phyloP scores from a whole-genome alignment of 139 green algal genomes.

The Chlamydomonas sp. region DNA sequence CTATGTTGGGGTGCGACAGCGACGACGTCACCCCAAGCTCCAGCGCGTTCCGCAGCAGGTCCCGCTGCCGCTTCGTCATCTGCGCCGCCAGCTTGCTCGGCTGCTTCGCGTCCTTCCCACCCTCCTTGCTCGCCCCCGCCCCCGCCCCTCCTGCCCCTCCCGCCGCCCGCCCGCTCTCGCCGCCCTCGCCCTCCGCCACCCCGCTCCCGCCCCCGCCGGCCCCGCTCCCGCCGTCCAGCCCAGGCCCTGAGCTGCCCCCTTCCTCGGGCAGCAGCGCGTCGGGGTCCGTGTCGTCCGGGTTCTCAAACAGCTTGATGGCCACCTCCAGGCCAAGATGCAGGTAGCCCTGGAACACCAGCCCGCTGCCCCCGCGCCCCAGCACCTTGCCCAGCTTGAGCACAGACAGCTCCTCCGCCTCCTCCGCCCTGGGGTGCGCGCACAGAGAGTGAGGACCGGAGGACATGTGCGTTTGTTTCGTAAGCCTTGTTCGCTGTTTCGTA shows the following conservation, averaged over 20 bases:
- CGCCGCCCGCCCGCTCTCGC: no score
- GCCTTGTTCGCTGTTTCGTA: no score
- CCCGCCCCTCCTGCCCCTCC: neutral
- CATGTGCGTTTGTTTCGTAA: no score
- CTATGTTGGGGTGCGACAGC: slow-evolving; percentile 49
- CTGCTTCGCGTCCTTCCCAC: neutral
- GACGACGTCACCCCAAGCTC: slow-evolving; percentile 42
- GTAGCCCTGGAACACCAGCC: slow-evolving; percentile 37
- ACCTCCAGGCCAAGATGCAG: slow-evolving; percentile 39
- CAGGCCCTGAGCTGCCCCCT: no score
- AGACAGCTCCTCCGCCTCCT: slow-evolving; percentile 30
- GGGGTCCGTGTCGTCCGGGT: slow-evolving; percentile 32
- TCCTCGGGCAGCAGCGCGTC: neutral
- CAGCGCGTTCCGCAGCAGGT: slow-evolving; percentile 47
- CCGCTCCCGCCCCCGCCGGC: neutral
- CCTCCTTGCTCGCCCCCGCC: neutral
- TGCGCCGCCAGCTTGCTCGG: neutral
- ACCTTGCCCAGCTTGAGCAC: slow-evolving; percentile 38
- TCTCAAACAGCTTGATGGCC: slow-evolving; percentile 38
- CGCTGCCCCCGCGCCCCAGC: slow-evolving; percentile 31
- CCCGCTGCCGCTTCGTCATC: slow-evolving; percentile 32
- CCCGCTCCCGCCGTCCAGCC: neutral
- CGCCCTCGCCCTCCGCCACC: neutral
- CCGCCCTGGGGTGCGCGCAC: neutral
- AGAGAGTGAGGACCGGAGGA: neutral